Conservation (phyloP, 75 land plant genomes). For the Pinus tabuliformis region DNA sequence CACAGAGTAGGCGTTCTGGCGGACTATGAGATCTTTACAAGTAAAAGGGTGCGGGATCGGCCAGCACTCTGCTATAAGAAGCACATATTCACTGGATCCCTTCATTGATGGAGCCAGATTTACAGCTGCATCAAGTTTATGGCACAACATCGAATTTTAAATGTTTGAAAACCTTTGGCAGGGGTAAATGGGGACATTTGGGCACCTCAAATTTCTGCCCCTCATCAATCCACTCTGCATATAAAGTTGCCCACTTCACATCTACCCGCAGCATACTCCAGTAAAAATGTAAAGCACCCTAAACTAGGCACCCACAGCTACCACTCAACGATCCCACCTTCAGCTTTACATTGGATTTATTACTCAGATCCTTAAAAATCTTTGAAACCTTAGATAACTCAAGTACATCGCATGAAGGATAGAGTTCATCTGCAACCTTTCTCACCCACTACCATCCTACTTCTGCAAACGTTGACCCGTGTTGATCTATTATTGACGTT, state of each 20-base stretch:
- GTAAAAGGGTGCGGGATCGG: no score
- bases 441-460: slow-evolving; percentile 39
- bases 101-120: slow-evolving; percentile 45
- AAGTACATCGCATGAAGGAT: slow-evolving; percentile 30
- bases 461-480: slow-evolving; percentile 24
- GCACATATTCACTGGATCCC: slow-evolving; percentile 12
- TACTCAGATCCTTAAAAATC: slow-evolving; percentile 18
- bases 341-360: slow-evolving; percentile 12
- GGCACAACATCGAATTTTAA: slow-evolving; percentile 45
- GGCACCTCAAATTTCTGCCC: slow-evolving; percentile 61
- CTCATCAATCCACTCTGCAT: no score
- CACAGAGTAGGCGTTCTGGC: slow-evolving; percentile 20
- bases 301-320: slow-evolving; percentile 36
- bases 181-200: slow-evolving; percentile 60
- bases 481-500: background rate
- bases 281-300: slow-evolving; percentile 19
- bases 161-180: slow-evolving; percentile 27
- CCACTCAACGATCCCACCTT: slow-evolving; percentile 56
- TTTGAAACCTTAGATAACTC: slow-evolving; percentile 34
- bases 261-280: slow-evolving; percentile 56
- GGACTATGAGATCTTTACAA: no score
- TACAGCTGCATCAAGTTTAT: slow-evolving; percentile 71
- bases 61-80: no score
- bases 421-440: slow-evolving; percentile 24
- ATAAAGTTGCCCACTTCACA: slow-evolving; percentile 12